These are phyloP conservation scores for Vitis rotundifolia DNA, from an alignment of 164 flowering plant genomes.

Conservation along the genomic window DNA sequence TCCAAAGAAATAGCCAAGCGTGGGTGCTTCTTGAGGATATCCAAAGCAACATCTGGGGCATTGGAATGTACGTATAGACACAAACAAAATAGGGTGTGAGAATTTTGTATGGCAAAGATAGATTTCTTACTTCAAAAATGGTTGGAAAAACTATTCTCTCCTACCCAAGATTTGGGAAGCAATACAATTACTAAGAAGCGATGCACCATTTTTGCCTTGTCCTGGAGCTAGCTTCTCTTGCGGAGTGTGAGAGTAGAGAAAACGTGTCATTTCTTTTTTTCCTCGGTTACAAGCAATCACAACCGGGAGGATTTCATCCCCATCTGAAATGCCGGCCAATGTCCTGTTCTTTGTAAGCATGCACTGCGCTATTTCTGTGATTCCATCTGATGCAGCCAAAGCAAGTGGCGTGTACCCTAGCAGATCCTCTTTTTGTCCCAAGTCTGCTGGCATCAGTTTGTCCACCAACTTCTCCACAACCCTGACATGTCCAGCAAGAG, in stretches of 20 bases:
- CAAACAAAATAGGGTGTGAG: neutral
- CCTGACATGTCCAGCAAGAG: neutral
- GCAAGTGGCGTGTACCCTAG: neutral
- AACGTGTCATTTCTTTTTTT: neutral
- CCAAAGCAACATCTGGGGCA: constrained; percentile 6
- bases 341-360: neutral
- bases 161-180: too few species aligned
- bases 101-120: neutral
- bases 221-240: neutral
- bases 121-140: neutral
- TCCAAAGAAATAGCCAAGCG: neutral
- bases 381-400: neutral
- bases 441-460: neutral
- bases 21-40: neutral
- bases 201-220: neutral
- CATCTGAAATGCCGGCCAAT: neutral
- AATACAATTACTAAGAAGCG: too few species aligned
- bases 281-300: neutral
- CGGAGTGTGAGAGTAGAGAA: neutral
- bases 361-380: neutral
- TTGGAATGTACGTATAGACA: neutral
- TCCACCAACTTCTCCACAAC: constrained; percentile 5
- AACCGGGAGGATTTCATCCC: neutral
- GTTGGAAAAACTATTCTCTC: neutral
- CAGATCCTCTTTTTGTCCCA: neutral